Conservation (phyloP, 305 asterid species). For the Petunia hybrid region DNA sequence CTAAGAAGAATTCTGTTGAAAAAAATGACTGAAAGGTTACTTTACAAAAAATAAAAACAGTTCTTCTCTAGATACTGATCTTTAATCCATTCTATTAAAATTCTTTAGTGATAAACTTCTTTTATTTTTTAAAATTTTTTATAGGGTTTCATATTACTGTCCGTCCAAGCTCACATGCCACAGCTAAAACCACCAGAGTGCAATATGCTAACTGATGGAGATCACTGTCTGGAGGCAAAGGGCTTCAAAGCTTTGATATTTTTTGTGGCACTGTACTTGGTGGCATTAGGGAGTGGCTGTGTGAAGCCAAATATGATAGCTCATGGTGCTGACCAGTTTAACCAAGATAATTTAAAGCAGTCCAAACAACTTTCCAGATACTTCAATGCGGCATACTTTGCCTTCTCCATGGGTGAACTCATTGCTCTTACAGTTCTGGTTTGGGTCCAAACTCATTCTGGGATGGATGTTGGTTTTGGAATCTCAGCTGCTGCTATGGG, state of each 20-base stretch:
- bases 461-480: conserved; percentile 89
- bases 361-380: conserved; percentile 77
- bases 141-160: conserved; percentile 78
- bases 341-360: conserved; percentile 46
- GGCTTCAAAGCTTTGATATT: conserved; percentile 70
- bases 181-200: conserved; percentile 81
- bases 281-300: conserved; percentile 94
- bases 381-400: conserved; percentile 89
- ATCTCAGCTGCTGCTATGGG: conserved; percentile 90
- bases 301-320: conserved; percentile 95
- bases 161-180: conserved; percentile 90
- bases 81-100: too few species aligned
- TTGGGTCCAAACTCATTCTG: conserved; percentile 90
- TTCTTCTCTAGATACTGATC: too few species aligned
- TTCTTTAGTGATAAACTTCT: too few species aligned
- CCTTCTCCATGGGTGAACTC: conserved; percentile 88
- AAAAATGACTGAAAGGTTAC: too few species aligned
- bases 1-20: too few species aligned
- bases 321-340: conserved; percentile 89
- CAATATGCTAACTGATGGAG: conserved; percentile 48
- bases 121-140: conserved; percentile 5
- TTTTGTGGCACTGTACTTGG: conserved; percentile 79
- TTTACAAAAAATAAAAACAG: too few species aligned
- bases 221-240: conserved; percentile 65
- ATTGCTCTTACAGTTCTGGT: conserved; percentile 75